These are phyloP conservation scores for Sphaerulina musiva DNA, from an alignment of 2,329 filamentous ascomycete species.

Conservation along the genomic window DNA sequence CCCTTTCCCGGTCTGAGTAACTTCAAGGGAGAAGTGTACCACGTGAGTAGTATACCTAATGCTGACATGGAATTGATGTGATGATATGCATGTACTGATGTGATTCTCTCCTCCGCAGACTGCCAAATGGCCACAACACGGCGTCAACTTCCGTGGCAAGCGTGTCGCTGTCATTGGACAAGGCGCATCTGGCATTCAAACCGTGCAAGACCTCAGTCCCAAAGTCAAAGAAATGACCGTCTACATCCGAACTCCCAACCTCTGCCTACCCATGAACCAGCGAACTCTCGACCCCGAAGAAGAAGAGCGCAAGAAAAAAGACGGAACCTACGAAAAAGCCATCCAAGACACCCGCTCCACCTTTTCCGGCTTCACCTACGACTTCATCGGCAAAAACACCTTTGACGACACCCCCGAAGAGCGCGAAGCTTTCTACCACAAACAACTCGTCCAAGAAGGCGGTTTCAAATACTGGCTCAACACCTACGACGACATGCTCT, in stretches of 20 bases:
- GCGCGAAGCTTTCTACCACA: conserved; percentile 39
- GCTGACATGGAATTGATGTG: neutral
- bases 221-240: conserved; percentile 50
- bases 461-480: conserved; percentile 37
- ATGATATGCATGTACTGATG: neutral
- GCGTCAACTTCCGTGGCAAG: conserved; percentile 52
- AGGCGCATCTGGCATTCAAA: conserved; percentile 58
- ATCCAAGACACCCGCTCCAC: conserved; percentile 25
- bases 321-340: conserved; percentile 33
- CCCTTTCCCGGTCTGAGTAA: conserved; percentile 53
- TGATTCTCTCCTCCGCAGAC: conserved; percentile 16
- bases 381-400: conserved; percentile 42
- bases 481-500: conserved; percentile 35
- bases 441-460: conserved; percentile 34
- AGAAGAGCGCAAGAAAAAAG: conserved; percentile 45
- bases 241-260: conserved; percentile 50
- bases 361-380: conserved; percentile 55
- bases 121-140: conserved; percentile 50
- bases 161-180: conserved; percentile 58
- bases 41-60: conserved; percentile 11
- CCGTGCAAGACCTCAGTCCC: conserved; percentile 54
- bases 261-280: conserved; percentile 56
- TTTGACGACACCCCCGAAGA: conserved; percentile 48
- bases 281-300: conserved; percentile 37
- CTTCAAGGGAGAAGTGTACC: conserved; percentile 53